These are phyloP conservation scores for Metarhizium rileyi DNA, from an alignment of 2,329 filamentous ascomycete genomes.

Conservation along the genomic window DNA sequence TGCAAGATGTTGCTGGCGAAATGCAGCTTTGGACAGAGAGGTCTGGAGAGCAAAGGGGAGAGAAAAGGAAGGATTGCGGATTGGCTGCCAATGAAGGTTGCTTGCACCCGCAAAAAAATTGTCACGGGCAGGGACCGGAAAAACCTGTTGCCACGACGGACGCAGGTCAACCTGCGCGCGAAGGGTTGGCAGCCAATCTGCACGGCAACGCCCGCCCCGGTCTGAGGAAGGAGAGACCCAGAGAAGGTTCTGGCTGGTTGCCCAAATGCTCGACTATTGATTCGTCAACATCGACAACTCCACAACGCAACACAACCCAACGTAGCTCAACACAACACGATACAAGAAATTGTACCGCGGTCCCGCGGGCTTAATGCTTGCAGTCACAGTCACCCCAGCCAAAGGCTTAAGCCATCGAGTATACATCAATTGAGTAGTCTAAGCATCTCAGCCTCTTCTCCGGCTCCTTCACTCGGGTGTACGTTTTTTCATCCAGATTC, in stretches of 20 bases:
- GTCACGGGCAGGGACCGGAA: conserved; percentile 25
- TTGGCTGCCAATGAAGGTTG: conserved; percentile 7
- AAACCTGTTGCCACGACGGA: conserved; percentile 23
- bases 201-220: neutral
- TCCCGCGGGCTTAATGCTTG: too few species aligned
- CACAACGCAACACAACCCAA: too few species aligned
- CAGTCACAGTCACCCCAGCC: too few species aligned
- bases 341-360: too few species aligned
- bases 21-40: conserved; percentile 5
- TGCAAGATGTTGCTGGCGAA: conserved; percentile 11
- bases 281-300: neutral
- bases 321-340: too few species aligned
- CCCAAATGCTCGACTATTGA: neutral
- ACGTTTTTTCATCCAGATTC: neutral
- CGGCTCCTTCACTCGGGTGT: neutral
- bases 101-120: conserved; percentile 28
- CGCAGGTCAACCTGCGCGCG: neutral
- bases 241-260: conserved; percentile 10
- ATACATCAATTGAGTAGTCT: neutral
- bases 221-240: conserved; percentile 5
- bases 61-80: conserved; percentile 8
- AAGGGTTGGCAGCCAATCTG: neutral
- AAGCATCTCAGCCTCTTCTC: neutral
- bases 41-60: conserved; percentile 7
- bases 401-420: neutral